Evolutionary conservation across 2,329 filamentous ascomycete genomes (phyloP).

Genomic region (Cladophialophora carrionii): DNA sequence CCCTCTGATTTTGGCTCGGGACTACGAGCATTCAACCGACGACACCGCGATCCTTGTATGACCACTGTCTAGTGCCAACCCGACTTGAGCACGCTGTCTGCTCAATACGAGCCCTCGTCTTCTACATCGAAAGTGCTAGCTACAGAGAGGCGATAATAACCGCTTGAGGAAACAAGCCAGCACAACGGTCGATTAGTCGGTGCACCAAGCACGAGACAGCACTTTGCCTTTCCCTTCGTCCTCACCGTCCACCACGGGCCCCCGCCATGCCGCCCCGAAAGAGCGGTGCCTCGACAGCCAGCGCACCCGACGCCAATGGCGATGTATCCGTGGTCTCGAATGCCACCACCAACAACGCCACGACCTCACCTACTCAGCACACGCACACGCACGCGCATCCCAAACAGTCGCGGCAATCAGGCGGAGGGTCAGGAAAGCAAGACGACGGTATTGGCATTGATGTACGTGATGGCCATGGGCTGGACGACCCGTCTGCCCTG

Average conservation of each 20-base stretch:
- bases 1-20: neutral
- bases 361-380: slow-evolving; percentile 13
- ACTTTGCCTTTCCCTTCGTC: neutral
- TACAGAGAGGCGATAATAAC: neutral
- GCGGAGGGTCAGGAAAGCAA: slow-evolving; percentile 23
- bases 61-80: neutral
- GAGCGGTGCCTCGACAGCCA: slow-evolving; percentile 38
- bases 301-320: slow-evolving; percentile 35
- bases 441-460: slow-evolving; percentile 35
- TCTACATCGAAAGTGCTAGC: neutral
- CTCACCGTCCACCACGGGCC: neutral
- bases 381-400: slow-evolving; percentile 30
- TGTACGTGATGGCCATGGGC: slow-evolving; percentile 26
- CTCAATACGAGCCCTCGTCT: neutral
- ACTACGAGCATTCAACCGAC: neutral
- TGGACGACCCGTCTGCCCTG: neutral
- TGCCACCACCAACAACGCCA: slow-evolving; percentile 27
- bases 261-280: slow-evolving; percentile 36
- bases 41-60: neutral
- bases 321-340: slow-evolving; percentile 37
- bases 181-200: neutral
- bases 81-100: neutral
- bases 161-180: neutral
- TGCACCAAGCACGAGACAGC: neutral
- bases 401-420: slow-evolving; percentile 38